Base-by-base conservation (phyloP, 305 asterid species). In the Ilex paraguariensis region DNA sequence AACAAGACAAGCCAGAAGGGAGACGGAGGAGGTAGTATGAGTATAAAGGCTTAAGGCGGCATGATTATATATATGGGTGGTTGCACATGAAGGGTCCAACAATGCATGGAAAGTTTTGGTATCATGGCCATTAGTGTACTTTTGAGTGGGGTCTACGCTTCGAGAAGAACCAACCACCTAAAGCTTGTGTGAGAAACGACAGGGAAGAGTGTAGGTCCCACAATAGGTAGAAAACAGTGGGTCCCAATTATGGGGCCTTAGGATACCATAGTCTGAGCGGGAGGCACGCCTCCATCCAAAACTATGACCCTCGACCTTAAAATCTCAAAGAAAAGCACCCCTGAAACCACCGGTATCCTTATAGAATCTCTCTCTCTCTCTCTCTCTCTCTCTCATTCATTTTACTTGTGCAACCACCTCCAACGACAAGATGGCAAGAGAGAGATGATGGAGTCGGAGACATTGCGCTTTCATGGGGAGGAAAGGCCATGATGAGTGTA, bases 231-330 rank as follows among this genome's bases (percentile, higher is more conserved):
- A 40, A 31, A 14, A n/a, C 15, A 7, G 61, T 14, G 6, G 73
- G 75, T 1, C 77, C 79, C 73, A 60, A 60, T 5, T 6, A 8
- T 46, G 70, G 77, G 55, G 33, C 65, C 62, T 73, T 74, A 63
- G 67, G 74, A 30, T 56, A 68, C 60, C 45, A 51, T 66, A 55
- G 66, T 66, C 73, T n/a, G 60, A 49, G 58, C 21, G 10, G 59
- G 67, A 3, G 70, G 73, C 30, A 13, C 30, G 71, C 72, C 66
- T 69, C 67, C 68, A 64, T 71, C 81, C 70, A 44, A 77, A 77
- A 36, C 74, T 69, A 77, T 71, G 90, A 87, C 95, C 44, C 62
- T 44, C 83, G 87, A 82, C 90, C 95, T 84, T 85, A 77, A 77
- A 81, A 84, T 87, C 90, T 77, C 63, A n/a, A n/a, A 51, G 75